Evolutionary conservation across 2,329 filamentous ascomycete species (phyloP), one percentile per base, ranked within the genome.

Genomic region (Fusarium albosuccineum): DNA sequence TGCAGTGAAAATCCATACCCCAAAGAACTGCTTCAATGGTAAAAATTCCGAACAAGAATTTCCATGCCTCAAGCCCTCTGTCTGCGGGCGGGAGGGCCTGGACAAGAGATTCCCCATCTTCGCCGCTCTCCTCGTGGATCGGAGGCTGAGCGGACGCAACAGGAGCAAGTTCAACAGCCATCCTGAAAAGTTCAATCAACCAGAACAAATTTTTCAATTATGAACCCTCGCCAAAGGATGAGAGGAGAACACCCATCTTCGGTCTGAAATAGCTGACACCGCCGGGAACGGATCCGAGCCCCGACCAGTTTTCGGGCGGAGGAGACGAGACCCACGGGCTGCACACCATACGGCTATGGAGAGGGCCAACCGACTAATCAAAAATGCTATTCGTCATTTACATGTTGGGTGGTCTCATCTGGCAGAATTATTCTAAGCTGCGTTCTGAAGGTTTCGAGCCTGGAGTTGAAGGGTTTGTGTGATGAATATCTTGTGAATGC

Each of bases 11-110:
- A 13, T 22, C 6, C 33, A 26, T 52, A 73, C 72, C 71, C 72
- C 72, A 74, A 2, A 74, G 62, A 11, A 70, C 29, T 1, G 68
- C 72, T 44, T 73, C 71, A 2, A 74, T 60, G 1, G 71, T 53
- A 42, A 73, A 74, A 13, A 61, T 58, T 2, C 60, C 70, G 4
- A 71, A 54, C 4, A 73, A 51, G 16, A 70, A 73, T 22, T 64
- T 73, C 61, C 65, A 73, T 2, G 72, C 71, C 4, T 52, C 63
- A 2, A 45, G 46, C 2, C 72, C 69, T 14, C 57, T 41, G 29
- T 74, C 71, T 5, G 65, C 57, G 0, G 69, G 66, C 2, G 64
- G 64, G 4, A 73, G 62, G n/a, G 16, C 44, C 29, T n/a, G 44
- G 29, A 34, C n/a, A 11, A 48, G 44, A n/a, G 29, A 48, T 11